A percentile compares a stretch with the other conserved stretches of the same genome.
Conservation (phyloP, 176 grass and related monocot species). For the Rhynchospora pubera region DNA sequence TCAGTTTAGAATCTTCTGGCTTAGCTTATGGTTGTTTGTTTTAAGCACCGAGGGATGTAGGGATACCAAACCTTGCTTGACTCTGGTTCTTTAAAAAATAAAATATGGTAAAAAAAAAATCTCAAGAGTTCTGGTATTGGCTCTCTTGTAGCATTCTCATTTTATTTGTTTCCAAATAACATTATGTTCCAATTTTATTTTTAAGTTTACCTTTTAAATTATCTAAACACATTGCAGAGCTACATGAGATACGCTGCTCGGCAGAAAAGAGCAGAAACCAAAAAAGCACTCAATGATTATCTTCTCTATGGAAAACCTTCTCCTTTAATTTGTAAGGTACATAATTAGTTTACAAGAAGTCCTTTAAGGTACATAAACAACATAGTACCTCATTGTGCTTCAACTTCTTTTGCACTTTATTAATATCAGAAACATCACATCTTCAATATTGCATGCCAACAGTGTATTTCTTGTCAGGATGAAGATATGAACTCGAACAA, state of each 20-base stretch:
- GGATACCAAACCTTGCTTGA: background rate
- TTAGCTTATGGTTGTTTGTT: background rate
- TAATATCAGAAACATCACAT: background rate
- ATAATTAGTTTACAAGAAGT: background rate
- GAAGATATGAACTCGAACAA: slow-evolving; percentile 38
- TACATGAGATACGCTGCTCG: slow-evolving; percentile 60
- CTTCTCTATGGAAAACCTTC: slow-evolving; percentile 67
- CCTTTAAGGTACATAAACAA: background rate
- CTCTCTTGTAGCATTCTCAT: background rate
- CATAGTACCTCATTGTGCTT: background rate
- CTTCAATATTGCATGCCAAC: background rate
- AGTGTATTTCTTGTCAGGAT: slow-evolving; percentile 37
- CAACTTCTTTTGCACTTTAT: background rate
- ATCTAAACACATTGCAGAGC: slow-evolving; percentile 31
- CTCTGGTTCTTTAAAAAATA: background rate
- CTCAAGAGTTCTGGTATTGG: background rate
- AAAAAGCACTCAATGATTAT: slow-evolving; percentile 83
- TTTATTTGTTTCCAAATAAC: background rate
- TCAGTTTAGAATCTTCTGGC: background rate
- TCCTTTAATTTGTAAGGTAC: slow-evolving; percentile 17
- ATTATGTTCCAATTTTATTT: background rate
- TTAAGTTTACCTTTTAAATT: slow-evolving; percentile 20
- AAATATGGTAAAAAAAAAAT: background rate
- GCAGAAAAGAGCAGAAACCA: slow-evolving; percentile 68
- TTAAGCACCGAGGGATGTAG: background rate